Evolutionary conservation across 306 rosid species (phyloP), one percentile per base, ranked within the genome.

Genomic region (Prunus armeniaca): DNA sequence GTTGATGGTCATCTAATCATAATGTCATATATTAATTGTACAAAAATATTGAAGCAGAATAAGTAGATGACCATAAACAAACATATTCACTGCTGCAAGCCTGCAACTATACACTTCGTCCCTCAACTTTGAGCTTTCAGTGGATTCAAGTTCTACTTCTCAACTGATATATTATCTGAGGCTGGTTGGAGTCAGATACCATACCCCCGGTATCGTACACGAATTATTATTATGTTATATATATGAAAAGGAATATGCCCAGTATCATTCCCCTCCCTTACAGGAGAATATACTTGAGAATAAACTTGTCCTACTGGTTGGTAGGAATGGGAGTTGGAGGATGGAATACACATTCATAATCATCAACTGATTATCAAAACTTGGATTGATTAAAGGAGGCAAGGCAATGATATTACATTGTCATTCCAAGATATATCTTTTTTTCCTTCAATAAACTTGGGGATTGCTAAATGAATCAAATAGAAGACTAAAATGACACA

Each of bases 1-100:
- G 84, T 82, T 86, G 89, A 80, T 86, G 89, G 81, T 75, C 86
- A 85, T 85, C 86, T 82, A 79, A 82, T 70, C 73, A 62, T 56
- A 7, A 30, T 2, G 12, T 4, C 25, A 28, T 9, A 3, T 12
- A 38, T 9, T 17, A 18, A 43, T n/a, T 4, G 22, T 32, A n/a
- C 20, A 38, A 7, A 38, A 38, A 51, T 5, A 74, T 34, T 54
- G 32, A 34, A 63, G 41, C 66, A 20, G 54, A 27, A 71, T 66
- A 65, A 56, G 70, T 83, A 80, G 75, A 80, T 80, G 89, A 72
- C 82, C 82, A 82, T 51, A 78, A 82, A 82, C 81, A 72, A 86
- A 80, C 82, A 79, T 63, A 60, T 86, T 62, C 69, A 77, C 68
- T 58, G 57, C 65, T 68, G 71, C 71, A 68, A 28, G 3, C 38